Evolutionary conservation across 2,329 filamentous ascomycete genomes (phyloP), one percentile per base, ranked within the genome.

Genomic region (Exserohilum turcica): DNA sequence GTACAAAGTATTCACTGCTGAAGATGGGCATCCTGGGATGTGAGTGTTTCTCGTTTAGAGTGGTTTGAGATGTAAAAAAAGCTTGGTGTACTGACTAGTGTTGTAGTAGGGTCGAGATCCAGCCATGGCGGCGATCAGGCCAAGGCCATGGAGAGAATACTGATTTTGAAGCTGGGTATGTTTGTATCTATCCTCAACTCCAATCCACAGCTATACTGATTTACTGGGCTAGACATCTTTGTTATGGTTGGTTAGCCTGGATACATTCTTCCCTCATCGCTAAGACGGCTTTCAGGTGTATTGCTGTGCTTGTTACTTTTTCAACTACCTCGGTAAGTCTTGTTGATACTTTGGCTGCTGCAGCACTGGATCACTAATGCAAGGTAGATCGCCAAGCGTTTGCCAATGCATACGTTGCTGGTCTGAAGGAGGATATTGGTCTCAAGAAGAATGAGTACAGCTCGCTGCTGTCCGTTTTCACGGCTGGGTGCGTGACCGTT

Each of bases 291-390:
- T 12, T 13, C 29, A 65, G 61, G 56, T 56, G 3, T 67, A 60
- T 27, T 66, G 61, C 43, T 67, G 65, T 24, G 57, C 63, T 10
- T 56, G 54, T 15, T 68, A 67, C 40, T 68, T 68, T 44, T 65
- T 68, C 52, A 68, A 68, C 33, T 68, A 68, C 36, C 64, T 68
- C 18, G 64, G 64, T 66, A 38, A 36, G 52, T 43, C 6, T 32
- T 15, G 10, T 16, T 9, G 32, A 12, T 16, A 31, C 5, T 9
- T 29, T 6, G 13, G n/a, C 21, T 38, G 24, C 53, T 13, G n/a
- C 10, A 31, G 31, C 21, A 9, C 31, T 27, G 8, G 6, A 24
- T 43, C n/a, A n/a, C 31, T 43, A 37, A 43, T 16, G 13, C 19
- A 24, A 12, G 18, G 12, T 36, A 59, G 63, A 66, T 49, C 58